Conservation (phyloP, 164 flowering plant genomes). For the Tetrastigma voinierianum region DNA sequence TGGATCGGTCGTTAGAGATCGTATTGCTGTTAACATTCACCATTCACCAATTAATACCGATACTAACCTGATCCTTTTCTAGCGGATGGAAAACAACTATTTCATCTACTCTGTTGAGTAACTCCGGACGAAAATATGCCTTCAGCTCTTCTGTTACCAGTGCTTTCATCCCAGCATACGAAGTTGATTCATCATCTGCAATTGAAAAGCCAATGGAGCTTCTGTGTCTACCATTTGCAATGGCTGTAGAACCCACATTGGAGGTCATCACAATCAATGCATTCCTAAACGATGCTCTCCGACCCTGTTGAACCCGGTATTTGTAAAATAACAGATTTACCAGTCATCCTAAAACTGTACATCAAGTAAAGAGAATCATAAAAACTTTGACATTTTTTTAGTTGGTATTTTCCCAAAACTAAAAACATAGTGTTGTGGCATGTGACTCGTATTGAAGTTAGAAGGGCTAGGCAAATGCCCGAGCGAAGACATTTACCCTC, state of each 20-base stretch:
- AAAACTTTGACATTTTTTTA: too few relatives aligned
- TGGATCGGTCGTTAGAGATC: too few relatives aligned
- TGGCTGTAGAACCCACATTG: conserved; percentile 73
- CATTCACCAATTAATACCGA: too few relatives aligned
- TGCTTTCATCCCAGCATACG: conserved; percentile 69
- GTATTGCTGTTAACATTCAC: too few relatives aligned
- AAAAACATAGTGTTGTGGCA: too few relatives aligned
- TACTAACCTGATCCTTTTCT: conserved; percentile 68
- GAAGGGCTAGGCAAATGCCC: too few relatives aligned
- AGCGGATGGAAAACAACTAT: conserved; percentile 73
- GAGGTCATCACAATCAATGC: conserved; percentile 89
- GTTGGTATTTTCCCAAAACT: too few relatives aligned
- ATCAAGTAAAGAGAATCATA: too few relatives aligned
- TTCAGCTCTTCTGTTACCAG: conserved; percentile 79
- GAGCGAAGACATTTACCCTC: too few relatives aligned
- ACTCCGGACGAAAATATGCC: conserved; percentile 80
- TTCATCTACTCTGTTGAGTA: conserved; percentile 87
- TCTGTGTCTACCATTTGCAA: conserved; percentile 70
- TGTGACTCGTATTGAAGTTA: too few relatives aligned
- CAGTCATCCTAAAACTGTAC: not conserved
- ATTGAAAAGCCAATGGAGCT: conserved; percentile 57
- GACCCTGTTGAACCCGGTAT: conserved; percentile 49
- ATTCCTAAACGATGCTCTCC: conserved; percentile 82
- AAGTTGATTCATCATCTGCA: conserved; percentile 43
- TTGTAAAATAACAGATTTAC: conserved; percentile 2